phyloP scores from a whole-genome alignment of 768 basidiomycete species.

The Lactarius psammicola region DNA sequence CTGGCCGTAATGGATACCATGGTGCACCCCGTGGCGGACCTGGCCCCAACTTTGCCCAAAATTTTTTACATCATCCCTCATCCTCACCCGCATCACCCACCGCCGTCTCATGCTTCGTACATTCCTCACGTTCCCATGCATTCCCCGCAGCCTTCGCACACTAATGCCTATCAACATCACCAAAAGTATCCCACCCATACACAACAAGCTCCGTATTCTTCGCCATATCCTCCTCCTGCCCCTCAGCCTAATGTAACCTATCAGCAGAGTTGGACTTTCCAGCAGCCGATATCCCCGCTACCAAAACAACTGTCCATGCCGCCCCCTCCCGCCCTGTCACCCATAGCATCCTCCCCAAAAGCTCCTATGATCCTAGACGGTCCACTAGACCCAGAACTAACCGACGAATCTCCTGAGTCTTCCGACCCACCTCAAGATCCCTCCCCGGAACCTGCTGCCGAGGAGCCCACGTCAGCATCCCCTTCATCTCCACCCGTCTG shows the following conservation, averaged over 20 bases:
- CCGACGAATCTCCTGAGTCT: slow-evolving; percentile 2
- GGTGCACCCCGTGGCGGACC: slow-evolving; percentile 35
- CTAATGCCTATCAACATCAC: slow-evolving; percentile 34
- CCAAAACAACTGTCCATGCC: slow-evolving; percentile 65
- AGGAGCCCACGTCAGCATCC: slow-evolving; percentile 1
- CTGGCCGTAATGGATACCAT: slow-evolving; percentile 38
- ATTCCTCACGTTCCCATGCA: slow-evolving; percentile 33
- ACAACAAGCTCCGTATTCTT: slow-evolving; percentile 34
- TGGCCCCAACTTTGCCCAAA: slow-evolving; percentile 41
- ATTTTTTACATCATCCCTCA: slow-evolving; percentile 38
- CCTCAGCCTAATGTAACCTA: slow-evolving; percentile 36
- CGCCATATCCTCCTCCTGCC: slow-evolving; percentile 29
- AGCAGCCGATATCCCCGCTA: slow-evolving; percentile 52
- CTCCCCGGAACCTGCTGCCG: not conserved
- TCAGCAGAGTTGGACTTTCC: slow-evolving; percentile 46
- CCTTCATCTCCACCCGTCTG: not conserved
- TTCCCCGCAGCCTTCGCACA: slow-evolving; percentile 32
- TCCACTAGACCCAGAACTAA: slow-evolving; percentile 20
- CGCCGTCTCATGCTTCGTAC: slow-evolving; percentile 41
- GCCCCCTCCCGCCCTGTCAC: slow-evolving; percentile 32
- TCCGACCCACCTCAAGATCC: slow-evolving; percentile 1
- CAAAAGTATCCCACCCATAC: slow-evolving; percentile 36
- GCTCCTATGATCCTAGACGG: slow-evolving; percentile 24
- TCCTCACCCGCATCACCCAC: slow-evolving; percentile 40
- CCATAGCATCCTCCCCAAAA: slow-evolving; percentile 16